Percentiles rank a stretch among this genome's conserved stretches.
phyloP scores from a whole-genome alignment of 2,329 filamentous ascomycete species.

The Fusarium palustre region DNA sequence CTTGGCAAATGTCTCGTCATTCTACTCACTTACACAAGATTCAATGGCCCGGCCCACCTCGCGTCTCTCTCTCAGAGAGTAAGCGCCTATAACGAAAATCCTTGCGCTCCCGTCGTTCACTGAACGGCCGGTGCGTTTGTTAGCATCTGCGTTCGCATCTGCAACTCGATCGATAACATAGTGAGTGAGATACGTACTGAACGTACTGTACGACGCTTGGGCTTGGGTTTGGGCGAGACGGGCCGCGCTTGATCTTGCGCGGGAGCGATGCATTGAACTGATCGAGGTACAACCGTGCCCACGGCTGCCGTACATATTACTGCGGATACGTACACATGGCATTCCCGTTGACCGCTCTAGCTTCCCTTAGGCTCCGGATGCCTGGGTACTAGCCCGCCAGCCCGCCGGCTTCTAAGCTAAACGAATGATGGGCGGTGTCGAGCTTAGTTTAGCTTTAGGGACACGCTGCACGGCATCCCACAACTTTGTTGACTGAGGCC shows the following conservation, averaged over 20 bases:
- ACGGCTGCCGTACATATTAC: slow-evolving; percentile 26
- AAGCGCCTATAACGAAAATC: slow-evolving; percentile 32
- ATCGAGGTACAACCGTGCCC: slow-evolving; percentile 34
- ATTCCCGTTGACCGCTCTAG: slow-evolving; percentile 47
- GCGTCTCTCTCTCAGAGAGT: slow-evolving; percentile 35
- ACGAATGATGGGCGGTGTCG: slow-evolving; percentile 45
- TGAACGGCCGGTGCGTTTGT: slow-evolving; percentile 31
- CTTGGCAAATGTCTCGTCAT: slow-evolving; percentile 18
- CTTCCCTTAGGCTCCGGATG: slow-evolving; percentile 40
- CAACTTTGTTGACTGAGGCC: slow-evolving; percentile 39
- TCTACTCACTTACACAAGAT: slow-evolving; percentile 36
- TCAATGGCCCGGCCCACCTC: slow-evolving; percentile 37
- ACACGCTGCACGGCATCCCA: slow-evolving; percentile 36
- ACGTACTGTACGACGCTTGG: slow-evolving; percentile 33
- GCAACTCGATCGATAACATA: slow-evolving; percentile 25
- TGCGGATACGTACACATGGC: slow-evolving; percentile 36
- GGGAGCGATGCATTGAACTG: slow-evolving; percentile 37
- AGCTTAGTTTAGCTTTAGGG: slow-evolving; percentile 36
- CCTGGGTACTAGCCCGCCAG: slow-evolving; percentile 43
- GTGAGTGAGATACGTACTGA: slow-evolving; percentile 25
- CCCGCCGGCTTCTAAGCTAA: slow-evolving; percentile 42
- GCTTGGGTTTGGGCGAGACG: slow-evolving; percentile 38
- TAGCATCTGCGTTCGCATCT: slow-evolving; percentile 32
- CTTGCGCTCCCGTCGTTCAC: slow-evolving; percentile 33
- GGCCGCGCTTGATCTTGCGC: slow-evolving; percentile 34